Evolutionary conservation across 2,329 filamentous ascomycete species (phyloP).

Genomic region (Achaetomium macrosporum): DNA sequence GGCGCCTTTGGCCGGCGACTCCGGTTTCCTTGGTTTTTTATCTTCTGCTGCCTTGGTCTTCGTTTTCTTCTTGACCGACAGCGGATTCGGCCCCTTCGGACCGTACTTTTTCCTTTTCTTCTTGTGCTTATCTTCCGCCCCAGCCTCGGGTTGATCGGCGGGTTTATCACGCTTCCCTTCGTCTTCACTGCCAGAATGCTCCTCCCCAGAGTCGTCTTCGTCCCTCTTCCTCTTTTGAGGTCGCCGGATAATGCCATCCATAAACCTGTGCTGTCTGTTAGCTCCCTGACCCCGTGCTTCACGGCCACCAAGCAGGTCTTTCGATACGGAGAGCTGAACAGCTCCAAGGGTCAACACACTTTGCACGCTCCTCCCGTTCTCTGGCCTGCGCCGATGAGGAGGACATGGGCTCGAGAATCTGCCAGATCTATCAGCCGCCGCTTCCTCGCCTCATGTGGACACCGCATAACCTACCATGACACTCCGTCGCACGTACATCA

Average conservation of each 20-base stretch:
- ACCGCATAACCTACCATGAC: constrained; percentile 49
- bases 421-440: constrained; percentile 47
- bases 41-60: constrained; percentile 27
- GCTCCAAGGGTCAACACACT: constrained; percentile 37
- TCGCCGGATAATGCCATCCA: constrained; percentile 33
- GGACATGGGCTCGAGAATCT: constrained; percentile 46
- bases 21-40: constrained; percentile 20
- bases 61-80: constrained; percentile 33
- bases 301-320: no score
- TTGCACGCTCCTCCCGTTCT: constrained; percentile 63
- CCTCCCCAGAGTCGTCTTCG: constrained; percentile 32
- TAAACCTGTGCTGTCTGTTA: constrained; percentile 19
- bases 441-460: constrained; percentile 22
- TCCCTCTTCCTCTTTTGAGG: constrained; percentile 46
- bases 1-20: constrained; percentile 27
- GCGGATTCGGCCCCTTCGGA: constrained; percentile 30
- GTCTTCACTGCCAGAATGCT: constrained; percentile 30
- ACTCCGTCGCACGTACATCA: constrained; percentile 72
- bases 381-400: constrained; percentile 56
- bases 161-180: constrained; percentile 35
- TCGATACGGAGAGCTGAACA: not conserved
- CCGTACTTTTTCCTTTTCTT: constrained; percentile 32
- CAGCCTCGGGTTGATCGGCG: constrained; percentile 24
- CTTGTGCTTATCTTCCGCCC: constrained; percentile 21
- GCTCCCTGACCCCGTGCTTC: not conserved